Conservation (phyloP, 371 early-diverging fungal species). For the Mortierella sp. region DNA sequence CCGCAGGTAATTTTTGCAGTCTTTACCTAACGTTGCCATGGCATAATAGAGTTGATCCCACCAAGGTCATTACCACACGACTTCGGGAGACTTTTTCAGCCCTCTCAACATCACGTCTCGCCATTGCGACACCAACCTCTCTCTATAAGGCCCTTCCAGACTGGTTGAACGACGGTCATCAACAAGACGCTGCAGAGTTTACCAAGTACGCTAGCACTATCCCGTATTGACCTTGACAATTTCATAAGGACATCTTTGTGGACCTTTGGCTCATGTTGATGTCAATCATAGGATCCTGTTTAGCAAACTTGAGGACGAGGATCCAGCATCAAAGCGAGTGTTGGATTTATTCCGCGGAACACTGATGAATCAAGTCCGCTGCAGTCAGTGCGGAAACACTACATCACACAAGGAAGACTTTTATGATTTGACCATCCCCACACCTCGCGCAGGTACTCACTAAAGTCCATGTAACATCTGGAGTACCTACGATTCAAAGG, state of each 20-base stretch:
- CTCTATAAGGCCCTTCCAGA: slow-evolving; percentile 49
- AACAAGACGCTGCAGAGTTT: slow-evolving; percentile 55
- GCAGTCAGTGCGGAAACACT: slow-evolving; percentile 36
- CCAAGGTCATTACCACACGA: slow-evolving; percentile 22
- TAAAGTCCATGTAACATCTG: too few species aligned
- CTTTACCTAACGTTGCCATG: too few species aligned
- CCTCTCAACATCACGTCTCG: slow-evolving; percentile 28
- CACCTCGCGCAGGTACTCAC: slow-evolving; percentile 30
- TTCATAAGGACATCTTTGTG: too few species aligned
- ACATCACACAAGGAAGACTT: slow-evolving; percentile 52
- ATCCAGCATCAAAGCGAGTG: slow-evolving; percentile 24
- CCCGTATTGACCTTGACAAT: too few species aligned
- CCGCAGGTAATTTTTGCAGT: too few species aligned
- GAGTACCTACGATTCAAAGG: too few species aligned
- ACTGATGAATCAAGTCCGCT: slow-evolving; percentile 37
- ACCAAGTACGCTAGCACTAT: slow-evolving; percentile 50
- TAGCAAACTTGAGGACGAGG: slow-evolving; percentile 50
- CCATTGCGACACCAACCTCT: slow-evolving; percentile 29
- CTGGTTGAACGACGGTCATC: slow-evolving; percentile 55
- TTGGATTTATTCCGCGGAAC: slow-evolving; percentile 43
- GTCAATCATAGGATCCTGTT: slow-evolving; percentile 38
- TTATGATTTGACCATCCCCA: slow-evolving; percentile 47
- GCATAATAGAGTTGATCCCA: slow-evolving; percentile 12
- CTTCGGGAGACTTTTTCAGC: slow-evolving; percentile 30
- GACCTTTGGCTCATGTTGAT: not conserved